Base-by-base conservation (phyloP, 1,139 yeast genomes). In the Geotrichum citri-aurantii region DNA sequence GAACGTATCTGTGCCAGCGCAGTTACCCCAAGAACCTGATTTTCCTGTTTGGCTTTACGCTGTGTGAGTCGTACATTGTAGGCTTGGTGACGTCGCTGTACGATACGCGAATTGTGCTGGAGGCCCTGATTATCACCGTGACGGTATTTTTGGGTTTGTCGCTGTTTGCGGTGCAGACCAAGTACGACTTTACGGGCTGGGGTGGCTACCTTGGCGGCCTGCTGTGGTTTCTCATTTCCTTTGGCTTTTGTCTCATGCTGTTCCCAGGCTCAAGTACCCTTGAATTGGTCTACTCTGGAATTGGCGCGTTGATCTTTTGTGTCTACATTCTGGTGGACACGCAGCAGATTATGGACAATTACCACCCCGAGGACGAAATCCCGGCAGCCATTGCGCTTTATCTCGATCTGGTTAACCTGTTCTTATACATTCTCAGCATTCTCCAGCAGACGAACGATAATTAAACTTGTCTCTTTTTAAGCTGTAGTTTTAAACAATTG, bases 341-440 rank as follows among this genome's bases (percentile, higher is more conserved):
- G 29, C 96, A 90, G 73, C 73, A 83, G 64, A 81, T 93, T 57
- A 80, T 90, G 82, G 86, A 88, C 68, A 86, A 85, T 60, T 86
- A 81, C 66, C 88, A 87, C 68, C 86, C 95, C 62, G 97, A 88
- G 65, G 97, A 91, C 66, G 96, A 89, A 66, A 80, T 92, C 21
- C 83, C 87, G 31, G 90, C 95, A 55, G 83, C 95, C 19, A 83
- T 90, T 69, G 76, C 82, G 63, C 79, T 90, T 61, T 90, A 90
- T 71, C 79, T 90, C 77, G 97, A 90, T 70, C 80, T 90, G 54
- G 77, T 90, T 72, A 90, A 90, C 73, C 79, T 90, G 74, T 90
- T 90, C 76, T 73, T 90, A 65, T 84, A 83, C 72, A 85, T 90
- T 63, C 79, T 90, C 70, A 78, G 96, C 62, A 79, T 90, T 52